phyloP scores from a whole-genome alignment of 306 rosid genomes.

The Lagenaria siceraria region DNA sequence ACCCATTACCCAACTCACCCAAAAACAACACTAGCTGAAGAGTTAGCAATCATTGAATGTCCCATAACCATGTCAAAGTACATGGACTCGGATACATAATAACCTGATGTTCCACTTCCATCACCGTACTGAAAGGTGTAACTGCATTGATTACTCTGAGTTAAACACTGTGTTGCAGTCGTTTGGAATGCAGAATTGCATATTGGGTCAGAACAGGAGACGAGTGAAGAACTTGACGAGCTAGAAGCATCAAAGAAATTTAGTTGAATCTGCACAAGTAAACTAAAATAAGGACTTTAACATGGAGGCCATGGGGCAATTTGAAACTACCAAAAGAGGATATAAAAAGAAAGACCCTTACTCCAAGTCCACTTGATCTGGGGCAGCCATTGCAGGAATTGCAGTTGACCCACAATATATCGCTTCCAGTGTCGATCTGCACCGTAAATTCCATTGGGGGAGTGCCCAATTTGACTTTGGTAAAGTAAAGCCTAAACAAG shows the following conservation, averaged over 20 bases:
- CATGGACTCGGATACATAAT: conserved; percentile 58
- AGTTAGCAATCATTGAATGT: conserved; percentile 41
- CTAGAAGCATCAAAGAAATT: conserved; percentile 60
- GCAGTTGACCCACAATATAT: conserved; percentile 88
- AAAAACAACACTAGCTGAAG: conserved; percentile 62
- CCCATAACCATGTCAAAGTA: conserved; percentile 68
- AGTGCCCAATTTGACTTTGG: conserved; percentile 81
- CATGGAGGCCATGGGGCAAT: neutral
- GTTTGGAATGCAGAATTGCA: conserved; percentile 52
- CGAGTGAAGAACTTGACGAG: conserved; percentile 44
- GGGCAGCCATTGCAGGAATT: conserved; percentile 80
- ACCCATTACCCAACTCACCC: conserved; percentile 56
- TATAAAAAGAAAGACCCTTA: conserved; percentile 20
- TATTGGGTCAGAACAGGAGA: conserved; percentile 65
- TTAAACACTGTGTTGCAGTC: conserved; percentile 43
- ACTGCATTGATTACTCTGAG: conserved; percentile 68
- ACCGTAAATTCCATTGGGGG: conserved; percentile 85
- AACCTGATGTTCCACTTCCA: conserved; percentile 79
- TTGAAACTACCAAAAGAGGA: neutral
- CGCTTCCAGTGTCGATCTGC: conserved; percentile 93
- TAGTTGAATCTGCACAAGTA: conserved; percentile 58
- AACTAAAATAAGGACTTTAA: neutral
- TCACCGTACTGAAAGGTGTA: conserved; percentile 78
- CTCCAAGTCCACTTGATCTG: conserved; percentile 76
- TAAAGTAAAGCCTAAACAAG: conserved; percentile 62